Evolutionary conservation across 139 green algal genomes (phyloP), one percentile per base, ranked within the genome.

Genomic region (Chloropicon primus): DNA sequence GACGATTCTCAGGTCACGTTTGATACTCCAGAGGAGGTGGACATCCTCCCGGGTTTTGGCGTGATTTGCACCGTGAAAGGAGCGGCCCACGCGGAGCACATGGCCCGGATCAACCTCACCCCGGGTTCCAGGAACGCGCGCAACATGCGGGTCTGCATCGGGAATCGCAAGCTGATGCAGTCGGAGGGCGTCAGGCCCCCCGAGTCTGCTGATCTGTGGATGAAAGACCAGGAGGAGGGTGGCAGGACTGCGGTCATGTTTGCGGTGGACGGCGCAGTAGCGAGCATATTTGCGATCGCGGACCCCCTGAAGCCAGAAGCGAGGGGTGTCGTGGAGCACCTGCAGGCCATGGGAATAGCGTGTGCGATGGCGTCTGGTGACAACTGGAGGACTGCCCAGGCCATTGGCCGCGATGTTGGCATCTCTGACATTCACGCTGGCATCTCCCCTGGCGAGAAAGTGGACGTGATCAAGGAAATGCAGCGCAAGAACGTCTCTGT

Each of bases 301-400:
- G 94, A 98, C 83, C 89, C 90, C 0, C 62, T 97, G 24, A 97
- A 96, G 82, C 89, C 91, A 0, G 95, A 99, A 84, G 94, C 94
- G 1, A 41, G 77, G 1, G 88, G 84, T 1, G 94, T 97, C 71
- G 86, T 98, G 3, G 82, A 86, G 0, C 85, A 80, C 28, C 77
- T 96, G 72, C 74, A 78, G 21, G 53, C 74, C 25, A 83, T 85
- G 62, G 85, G 85, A 73, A 84, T 93, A 76, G 72, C 82, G 72
- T 75, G 80, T 1, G 81, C 88, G 72, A 81, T 95, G 80, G 79
- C 97, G 54, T 97, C 93, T 0, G 93, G 93, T 1, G 93, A 97
- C 85, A 96, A 95, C 86, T 89, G 87, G 86, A 81, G 86, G 54
- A 96, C 92, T 0, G 93, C 93, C 0, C 53, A 85, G 17, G 88